A percentile compares a stretch with the other conserved stretches of the same genome.
These are phyloP conservation scores for Phytopythium vexans DNA, from an alignment of 352 stramenopile species.

Conservation along the genomic window DNA sequence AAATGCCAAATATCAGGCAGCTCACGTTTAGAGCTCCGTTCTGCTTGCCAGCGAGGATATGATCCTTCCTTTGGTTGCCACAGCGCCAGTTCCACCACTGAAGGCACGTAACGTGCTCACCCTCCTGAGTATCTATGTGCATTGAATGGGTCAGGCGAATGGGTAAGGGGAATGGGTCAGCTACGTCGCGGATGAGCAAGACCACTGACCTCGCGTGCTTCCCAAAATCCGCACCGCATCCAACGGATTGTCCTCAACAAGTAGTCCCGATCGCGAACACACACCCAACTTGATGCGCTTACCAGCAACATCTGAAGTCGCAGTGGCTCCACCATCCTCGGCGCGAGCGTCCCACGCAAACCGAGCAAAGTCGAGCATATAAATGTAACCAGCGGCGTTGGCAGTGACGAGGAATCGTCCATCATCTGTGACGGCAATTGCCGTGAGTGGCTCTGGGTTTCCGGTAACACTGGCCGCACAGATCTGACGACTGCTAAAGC, in stretches of 20 bases:
- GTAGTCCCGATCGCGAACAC: constrained; percentile 30
- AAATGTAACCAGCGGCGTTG: constrained; percentile 19
- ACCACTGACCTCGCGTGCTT: constrained; percentile 7
- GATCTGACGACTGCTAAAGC: constrained; percentile 47
- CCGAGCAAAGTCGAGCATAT: constrained; percentile 27
- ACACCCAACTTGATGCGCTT: constrained; percentile 23
- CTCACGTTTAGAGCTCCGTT: constrained; percentile 38
- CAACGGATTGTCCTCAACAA: constrained; percentile 27
- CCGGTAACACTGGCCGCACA: constrained; percentile 28
- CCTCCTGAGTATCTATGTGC: background rate
- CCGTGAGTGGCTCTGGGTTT: constrained; percentile 6
- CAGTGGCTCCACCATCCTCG: background rate
- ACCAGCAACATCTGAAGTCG: constrained; percentile 2
- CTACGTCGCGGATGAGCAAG: background rate
- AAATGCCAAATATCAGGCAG: background rate
- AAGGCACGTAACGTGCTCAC: constrained; percentile 4
- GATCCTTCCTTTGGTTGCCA: constrained; percentile 13
- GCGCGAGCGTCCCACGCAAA: constrained; percentile 15
- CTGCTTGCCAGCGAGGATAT: constrained; percentile 30
- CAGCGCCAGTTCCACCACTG: constrained; percentile 20
- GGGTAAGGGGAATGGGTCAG: too few species aligned
- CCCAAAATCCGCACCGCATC: constrained; percentile 29
- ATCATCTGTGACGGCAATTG: constrained; percentile 19
- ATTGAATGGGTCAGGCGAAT: background rate
- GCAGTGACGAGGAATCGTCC: constrained; percentile 31